Evolutionary conservation across 2,329 filamentous ascomycete genomes (phyloP).

Genomic region (Mollisiaceae sp.): DNA sequence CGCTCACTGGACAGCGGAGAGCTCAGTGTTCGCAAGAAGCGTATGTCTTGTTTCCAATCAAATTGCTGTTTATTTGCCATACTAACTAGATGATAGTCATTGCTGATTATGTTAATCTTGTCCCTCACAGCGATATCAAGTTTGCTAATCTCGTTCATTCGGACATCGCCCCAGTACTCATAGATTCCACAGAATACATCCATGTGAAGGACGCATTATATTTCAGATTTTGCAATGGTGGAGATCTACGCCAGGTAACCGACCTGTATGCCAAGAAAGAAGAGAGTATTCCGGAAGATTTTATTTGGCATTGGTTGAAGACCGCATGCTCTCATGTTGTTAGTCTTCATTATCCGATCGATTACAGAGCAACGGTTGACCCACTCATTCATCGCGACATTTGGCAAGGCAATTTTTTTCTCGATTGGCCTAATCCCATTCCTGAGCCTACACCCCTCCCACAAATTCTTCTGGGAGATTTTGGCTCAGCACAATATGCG

Average conservation of each 20-base stretch:
- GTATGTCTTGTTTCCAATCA: too few species aligned
- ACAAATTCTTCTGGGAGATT: not conserved
- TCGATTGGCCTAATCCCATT: not conserved
- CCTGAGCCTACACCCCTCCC: not conserved
- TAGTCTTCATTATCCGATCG: not conserved
- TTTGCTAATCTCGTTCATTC: not conserved
- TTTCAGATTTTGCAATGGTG: not conserved
- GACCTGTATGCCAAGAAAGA: not conserved
- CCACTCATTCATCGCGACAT: slow-evolving; percentile 3
- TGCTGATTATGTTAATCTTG: not conserved
- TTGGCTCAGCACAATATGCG: slow-evolving; percentile 1
- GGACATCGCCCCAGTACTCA: not conserved
- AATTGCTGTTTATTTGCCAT: too few species aligned
- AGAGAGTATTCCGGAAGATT: not conserved
- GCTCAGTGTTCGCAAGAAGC: not conserved
- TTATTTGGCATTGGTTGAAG: slow-evolving; percentile 1
- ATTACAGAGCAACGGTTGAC: not conserved
- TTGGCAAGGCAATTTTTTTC: not conserved
- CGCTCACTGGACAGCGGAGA: not conserved
- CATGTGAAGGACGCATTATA: not conserved
- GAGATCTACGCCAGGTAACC: not conserved
- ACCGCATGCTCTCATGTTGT: not conserved
- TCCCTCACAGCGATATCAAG: not conserved
- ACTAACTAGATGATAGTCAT: too few species aligned
- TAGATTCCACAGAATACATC: not conserved